Evolutionary conservation across 257 asterid genomes (phyloP), one percentile per base, ranked within the genome.

Genomic region (Petunia axillaris): DNA sequence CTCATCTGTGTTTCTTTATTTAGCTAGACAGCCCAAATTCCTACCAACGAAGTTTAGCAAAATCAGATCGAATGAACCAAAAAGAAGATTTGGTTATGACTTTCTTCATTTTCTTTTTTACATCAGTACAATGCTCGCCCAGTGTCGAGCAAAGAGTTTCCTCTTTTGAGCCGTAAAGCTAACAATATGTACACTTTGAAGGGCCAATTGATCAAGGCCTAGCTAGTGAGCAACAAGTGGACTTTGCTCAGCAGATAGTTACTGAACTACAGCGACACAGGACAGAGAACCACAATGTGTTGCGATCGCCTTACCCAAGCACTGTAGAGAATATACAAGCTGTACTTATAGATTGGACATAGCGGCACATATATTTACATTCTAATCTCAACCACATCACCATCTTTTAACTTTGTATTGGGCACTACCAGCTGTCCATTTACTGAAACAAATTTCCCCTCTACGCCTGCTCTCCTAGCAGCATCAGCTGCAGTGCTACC

Each of bases 401-500:
- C 99, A 78, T 95, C 99, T 85, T 89, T 95, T 55, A 95, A 86
- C 89, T 92, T 87, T 1, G 99, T 95, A 84, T 77, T 81, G 55
- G 99, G 99, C 60, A 95, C 73, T 15, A 92, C 99, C 44, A 93
- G 89, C 57, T 93, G 97, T 78, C 98, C 98, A 13, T 95, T 95
- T 74, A 95, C 86, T 0, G 94, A 93, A 66, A 95, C 99, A 53
- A 91, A 82, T 87, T 88, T 93, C 16, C 99, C 99, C 2, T 93
- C 99, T 0, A 87, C 67, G 13, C 99, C 99, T 71, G 84, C 90
- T 82, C 95, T 84, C 84, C 89, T 87, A 58, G 98, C 99, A 81
- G 98, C 99, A 83, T 95, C 99, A 52, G 93, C 99, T 6, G 99
- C 99, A 0, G 99, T 95, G 90, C 99, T 95, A 38, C 99, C 99